These are phyloP conservation scores for Micractinium sp. DNA, from an alignment of 139 green algal genomes.

Conservation along the genomic window DNA sequence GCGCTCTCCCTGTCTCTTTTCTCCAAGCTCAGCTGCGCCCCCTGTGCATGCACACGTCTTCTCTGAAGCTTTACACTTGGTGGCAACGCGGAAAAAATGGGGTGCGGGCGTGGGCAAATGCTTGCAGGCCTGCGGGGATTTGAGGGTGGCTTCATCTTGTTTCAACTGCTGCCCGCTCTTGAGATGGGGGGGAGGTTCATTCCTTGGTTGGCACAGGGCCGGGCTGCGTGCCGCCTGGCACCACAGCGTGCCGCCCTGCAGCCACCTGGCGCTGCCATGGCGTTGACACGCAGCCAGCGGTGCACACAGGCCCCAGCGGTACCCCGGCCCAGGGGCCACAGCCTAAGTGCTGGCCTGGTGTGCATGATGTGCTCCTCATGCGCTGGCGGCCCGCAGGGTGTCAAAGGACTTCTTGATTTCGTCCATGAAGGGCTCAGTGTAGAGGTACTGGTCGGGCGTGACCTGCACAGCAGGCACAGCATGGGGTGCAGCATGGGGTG, in stretches of 20 bases:
- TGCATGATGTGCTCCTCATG: neutral
- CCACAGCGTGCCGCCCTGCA: too few relatives aligned
- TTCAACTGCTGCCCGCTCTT: neutral
- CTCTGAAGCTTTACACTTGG: neutral
- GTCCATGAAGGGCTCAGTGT: constrained; percentile 95
- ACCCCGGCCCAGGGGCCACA: too few relatives aligned
- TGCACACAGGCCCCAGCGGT: too few relatives aligned
- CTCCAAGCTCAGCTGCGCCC: neutral
- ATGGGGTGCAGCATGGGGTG: neutral
- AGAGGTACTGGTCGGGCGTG: constrained; percentile 87
- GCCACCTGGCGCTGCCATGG: too few relatives aligned
- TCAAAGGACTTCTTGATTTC: constrained; percentile 71
- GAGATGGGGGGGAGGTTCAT: neutral
- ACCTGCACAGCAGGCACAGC: constrained; percentile 50
- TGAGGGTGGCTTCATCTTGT: neutral
- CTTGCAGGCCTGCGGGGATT: neutral
- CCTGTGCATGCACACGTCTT: too few relatives aligned
- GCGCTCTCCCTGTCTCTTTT: too few relatives aligned
- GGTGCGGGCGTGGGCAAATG: neutral
- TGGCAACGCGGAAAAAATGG: neutral
- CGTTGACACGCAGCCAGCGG: too few relatives aligned
- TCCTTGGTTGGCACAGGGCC: neutral
- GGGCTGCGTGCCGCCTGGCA: too few relatives aligned
- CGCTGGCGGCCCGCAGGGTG: neutral
- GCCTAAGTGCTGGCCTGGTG: too few relatives aligned